phyloP scores from a whole-genome alignment of 2,329 filamentous ascomycete genomes.

The Pseudocercospora crystallina region DNA sequence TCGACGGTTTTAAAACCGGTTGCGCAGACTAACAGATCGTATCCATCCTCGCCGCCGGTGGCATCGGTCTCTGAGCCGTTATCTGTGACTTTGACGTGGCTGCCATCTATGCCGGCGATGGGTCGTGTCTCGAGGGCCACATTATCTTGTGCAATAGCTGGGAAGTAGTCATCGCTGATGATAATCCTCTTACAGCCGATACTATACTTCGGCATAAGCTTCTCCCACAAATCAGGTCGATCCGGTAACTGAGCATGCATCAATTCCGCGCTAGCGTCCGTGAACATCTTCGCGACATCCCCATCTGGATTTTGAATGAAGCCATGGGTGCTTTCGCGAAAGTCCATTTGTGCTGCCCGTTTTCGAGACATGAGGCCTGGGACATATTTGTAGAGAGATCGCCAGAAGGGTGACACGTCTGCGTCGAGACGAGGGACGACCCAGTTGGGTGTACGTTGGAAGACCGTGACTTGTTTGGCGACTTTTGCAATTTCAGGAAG shows the following conservation, averaged over 20 bases:
- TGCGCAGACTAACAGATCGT: conserved; percentile 58
- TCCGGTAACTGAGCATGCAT: conserved; percentile 50
- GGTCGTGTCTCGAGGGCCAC: conserved; percentile 52
- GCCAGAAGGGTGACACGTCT: conserved; percentile 44
- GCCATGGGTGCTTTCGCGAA: conserved; percentile 51
- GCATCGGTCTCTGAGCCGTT: conserved; percentile 16
- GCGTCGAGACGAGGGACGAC: conserved; percentile 55
- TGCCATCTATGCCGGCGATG: conserved; percentile 49
- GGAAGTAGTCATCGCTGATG: conserved; percentile 58
- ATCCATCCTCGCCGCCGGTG: conserved; percentile 33
- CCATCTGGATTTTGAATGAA: conserved; percentile 46
- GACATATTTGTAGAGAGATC: conserved; percentile 49
- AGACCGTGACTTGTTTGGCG: conserved; percentile 53
- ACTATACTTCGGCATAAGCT: conserved; percentile 55
- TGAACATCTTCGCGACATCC: conserved; percentile 42
- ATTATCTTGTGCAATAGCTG: conserved; percentile 48
- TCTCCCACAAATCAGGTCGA: conserved; percentile 52
- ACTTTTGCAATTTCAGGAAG: conserved; percentile 56
- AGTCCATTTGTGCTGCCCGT: conserved; percentile 55
- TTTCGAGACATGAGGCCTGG: conserved; percentile 53
- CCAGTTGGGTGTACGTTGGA: conserved; percentile 62
- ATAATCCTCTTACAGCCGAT: conserved; percentile 58
- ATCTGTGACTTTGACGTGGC: conserved; percentile 50
- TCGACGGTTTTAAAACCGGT: conserved; percentile 61
- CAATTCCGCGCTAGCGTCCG: conserved; percentile 35